Base-by-base conservation (phyloP, 106 monocot species). In the Dendrobium nobile region DNA sequence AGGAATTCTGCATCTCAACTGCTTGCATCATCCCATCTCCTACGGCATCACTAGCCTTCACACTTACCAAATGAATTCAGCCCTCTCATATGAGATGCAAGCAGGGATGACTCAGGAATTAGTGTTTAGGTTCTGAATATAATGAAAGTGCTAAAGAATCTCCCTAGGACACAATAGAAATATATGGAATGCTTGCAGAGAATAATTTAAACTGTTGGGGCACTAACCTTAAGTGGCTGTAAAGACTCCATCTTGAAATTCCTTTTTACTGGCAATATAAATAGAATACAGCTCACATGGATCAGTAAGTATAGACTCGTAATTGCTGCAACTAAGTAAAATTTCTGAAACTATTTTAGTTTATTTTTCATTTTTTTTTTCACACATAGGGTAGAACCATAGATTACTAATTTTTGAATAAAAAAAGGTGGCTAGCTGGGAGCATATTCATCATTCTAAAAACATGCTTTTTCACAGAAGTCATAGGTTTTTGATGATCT, bases 331-430 rank as follows among this genome's bases (percentile, higher is more conserved):
- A 37, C n/a, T 37, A 37, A 37, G 9, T 70, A 20, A 37, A 33
- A 51, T 13, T 26, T 65, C 8, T 65, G 2, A 26, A 26, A 24
- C 9, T 65, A 65, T 65, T 19, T 58, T 28, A 5, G 67, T 24
- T 67, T 70, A 70, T 70, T 70, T 70, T 70, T 37, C 70, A 33
- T 70, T 70, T 37, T 37, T 13, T 70, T 70, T 37, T 70, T 70
- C 1, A 7, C 7, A 31, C 70, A 70, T 7, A 61, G 3, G 33
- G 31, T 70, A 70, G 13, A 37, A 37, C 37, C 27, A 22, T 22
- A 22, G 13, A 61, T n/a, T 70, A 9, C 70, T 33, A 28, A 31
- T 70, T 65, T 65, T 24, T 65, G 24, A 5, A 65, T 65, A 26
- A 26, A 9, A 26, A 9, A n/a, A 7, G 26, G 2, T 65, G 64